Evolutionary conservation across 2,329 filamentous ascomycete genomes (phyloP).

Genomic region (Ceratocystis eucalypticola): DNA sequence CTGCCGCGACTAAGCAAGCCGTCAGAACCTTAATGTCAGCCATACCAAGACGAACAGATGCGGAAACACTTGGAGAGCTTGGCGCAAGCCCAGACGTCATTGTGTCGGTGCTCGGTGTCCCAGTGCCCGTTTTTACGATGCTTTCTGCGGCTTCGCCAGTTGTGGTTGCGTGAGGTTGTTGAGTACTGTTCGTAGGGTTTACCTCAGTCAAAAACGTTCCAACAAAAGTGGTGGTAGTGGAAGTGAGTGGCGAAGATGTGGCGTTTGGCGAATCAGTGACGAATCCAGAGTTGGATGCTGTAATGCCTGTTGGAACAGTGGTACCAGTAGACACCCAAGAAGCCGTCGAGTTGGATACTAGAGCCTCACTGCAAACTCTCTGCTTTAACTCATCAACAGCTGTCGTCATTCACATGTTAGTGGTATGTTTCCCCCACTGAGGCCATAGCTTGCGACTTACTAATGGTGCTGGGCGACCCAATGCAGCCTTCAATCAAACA

Average conservation of each 20-base stretch:
- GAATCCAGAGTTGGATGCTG: background rate
- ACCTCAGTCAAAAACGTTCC: background rate
- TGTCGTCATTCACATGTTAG: background rate
- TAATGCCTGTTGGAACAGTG: background rate
- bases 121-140: background rate
- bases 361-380: background rate
- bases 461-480: conserved; percentile 4
- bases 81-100: background rate
- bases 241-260: background rate
- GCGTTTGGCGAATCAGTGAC: background rate
- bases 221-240: background rate
- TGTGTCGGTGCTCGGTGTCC: too few species aligned
- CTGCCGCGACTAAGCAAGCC: background rate
- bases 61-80: background rate
- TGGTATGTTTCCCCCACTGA: background rate
- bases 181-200: background rate
- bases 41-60: background rate
- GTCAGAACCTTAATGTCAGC: background rate
- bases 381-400: background rate
- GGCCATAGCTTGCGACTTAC: background rate
- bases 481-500: conserved; percentile 20
- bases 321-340: background rate
- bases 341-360: background rate
- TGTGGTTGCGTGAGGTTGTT: background rate
- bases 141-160: background rate